Base-by-base conservation (phyloP, 164 flowering plant species). In the Akebia trifoliata region DNA sequence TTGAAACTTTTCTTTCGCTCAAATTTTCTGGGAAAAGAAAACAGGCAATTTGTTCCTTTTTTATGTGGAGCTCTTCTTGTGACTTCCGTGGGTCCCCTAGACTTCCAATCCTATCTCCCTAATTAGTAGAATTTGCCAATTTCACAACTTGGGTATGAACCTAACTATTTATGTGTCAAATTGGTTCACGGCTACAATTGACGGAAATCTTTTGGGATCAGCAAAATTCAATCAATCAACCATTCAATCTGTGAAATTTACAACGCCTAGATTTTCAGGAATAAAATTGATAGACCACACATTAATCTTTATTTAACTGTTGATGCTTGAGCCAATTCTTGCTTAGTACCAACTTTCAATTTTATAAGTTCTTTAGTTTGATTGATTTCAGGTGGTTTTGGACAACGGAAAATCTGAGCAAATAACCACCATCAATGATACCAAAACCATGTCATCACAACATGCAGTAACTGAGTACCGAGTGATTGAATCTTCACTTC, bases 401-500 rank as follows among this genome's bases (percentile, higher is more conserved):
- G 94, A 84, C 56, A 55, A 81, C 70, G 97, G 98, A 38, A 89
- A 80, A 68, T 85, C 91, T 49, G 94, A 92, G 38, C 73, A 91
- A 40, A 89, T 87, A 36, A 92, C 84, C 8, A 64, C 75, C 9
- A 64, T 70, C 38, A 72, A 67, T 54, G 69, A 78, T 64, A 43
- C 43, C 26, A 48, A 68, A 26, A 34, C 31, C 43, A 40, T 62
- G 34, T 21, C 82, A 32, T 70, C 80, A 44, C 95, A 89, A 69
- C 84, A 77, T 76, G 96, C 98, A 29, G 62, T 85, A n/a, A 89
- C 98, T 55, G 78, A 80, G 49, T 92, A 87, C 65, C 72, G 75
- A 61, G 87, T 92, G 37, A 70, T 92, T 54, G 65, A 63, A 65
- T 66, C 87, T 57, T 67, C 84, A 46, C 34, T 32, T 57, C 60